Evolutionary conservation across 805 yeast genomes (phyloP), one percentile per base, ranked within the genome.

Genomic region (Teunomyces tritomae): DNA sequence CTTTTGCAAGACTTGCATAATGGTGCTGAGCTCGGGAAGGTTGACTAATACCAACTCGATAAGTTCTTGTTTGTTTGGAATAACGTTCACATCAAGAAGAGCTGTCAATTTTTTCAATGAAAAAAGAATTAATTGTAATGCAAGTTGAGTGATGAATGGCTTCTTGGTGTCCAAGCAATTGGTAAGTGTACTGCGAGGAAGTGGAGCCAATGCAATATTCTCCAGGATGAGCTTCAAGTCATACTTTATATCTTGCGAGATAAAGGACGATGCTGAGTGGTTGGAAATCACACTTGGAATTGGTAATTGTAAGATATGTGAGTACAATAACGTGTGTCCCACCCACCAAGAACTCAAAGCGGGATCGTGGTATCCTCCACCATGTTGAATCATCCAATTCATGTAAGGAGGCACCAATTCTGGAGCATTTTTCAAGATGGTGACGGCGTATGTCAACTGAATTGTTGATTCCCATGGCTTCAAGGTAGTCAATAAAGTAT

Each of bases 341-440:
- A 89, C 73, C 90, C 95, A 91, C 69, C 86, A 89, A 9, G 92
- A 83, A 1, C 92, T 75, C 47, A 86, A 68, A 43, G 84, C 80
- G 0, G 97, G 96, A 51, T 87, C 95, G 59, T 87, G 85, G 14
- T 82, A 71, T 14, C 91, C 90, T 46, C 83, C 82, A 3, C 84
- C 77, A 44, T 68, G 65, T n/a, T 71, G 61, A 2, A 79, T 75
- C 10, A 83, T 57, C 67, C 82, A 76, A 48, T 77, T 70, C 53
- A 82, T 74, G 55, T 85, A 91, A 1, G 90, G 87, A 1, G 89
- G 83, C 1, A 87, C 74, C 17, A 92, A 70, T 57, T 90, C 97
- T 2, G 88, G 87, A 35, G 80, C 72, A 30, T 69, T 59, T 3
- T 64, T 50, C 33, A 92, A 68, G 13, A 87, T 75, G 9, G 65